Evolutionary conservation across 225 moss, liverwort and hornwort genomes (phyloP).

Genomic region (Straminergon stramineum): DNA sequence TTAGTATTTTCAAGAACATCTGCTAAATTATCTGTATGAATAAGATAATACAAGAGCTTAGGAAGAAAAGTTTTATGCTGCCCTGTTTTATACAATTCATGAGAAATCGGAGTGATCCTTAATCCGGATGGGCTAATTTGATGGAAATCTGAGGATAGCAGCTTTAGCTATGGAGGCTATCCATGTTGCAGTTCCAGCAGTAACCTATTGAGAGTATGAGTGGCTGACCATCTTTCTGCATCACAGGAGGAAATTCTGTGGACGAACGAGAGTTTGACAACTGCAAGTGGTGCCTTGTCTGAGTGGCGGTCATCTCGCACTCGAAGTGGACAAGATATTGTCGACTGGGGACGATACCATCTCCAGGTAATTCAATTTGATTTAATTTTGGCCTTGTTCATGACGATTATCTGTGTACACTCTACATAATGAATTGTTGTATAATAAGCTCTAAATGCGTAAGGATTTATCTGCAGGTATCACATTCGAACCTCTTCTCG

Average conservation of each 20-base stretch:
- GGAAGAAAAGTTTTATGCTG: not conserved
- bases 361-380: conserved; percentile 24
- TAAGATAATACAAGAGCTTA: not conserved
- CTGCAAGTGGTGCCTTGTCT: conserved; percentile 40
- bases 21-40: not conserved
- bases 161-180: not conserved
- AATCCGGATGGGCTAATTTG: not conserved
- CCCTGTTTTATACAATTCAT: not conserved
- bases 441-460: not conserved
- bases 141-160: not conserved
- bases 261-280: conserved; percentile 18
- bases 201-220: not conserved
- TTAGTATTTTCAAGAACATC: not conserved
- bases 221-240: not conserved
- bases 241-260: conserved; percentile 24
- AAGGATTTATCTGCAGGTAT: not conserved
- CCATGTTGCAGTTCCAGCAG: not conserved
- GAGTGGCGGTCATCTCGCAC: conserved; percentile 52
- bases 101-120: not conserved
- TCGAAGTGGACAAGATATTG: conserved; percentile 37
- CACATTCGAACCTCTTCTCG: not conserved
- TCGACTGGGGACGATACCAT: conserved; percentile 58
- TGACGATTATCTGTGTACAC: not conserved
- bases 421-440: not conserved
- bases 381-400: not conserved